Evolutionary conservation across 495 filamentous ascomycete species (phyloP).

Genomic region (Daldinia loculata): DNA sequence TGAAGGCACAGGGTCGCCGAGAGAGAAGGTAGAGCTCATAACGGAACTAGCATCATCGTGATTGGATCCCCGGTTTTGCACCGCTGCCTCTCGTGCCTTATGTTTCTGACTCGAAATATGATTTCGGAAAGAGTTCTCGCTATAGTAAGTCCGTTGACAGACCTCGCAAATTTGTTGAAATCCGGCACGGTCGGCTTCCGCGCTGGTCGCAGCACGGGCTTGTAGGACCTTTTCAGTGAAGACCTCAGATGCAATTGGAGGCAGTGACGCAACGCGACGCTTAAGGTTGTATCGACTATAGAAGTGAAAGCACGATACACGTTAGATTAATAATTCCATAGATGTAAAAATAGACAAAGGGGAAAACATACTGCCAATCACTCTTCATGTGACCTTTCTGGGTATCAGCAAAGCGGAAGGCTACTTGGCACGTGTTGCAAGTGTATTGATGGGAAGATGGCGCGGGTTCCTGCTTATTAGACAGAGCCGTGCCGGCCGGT

Average conservation of each 20-base stretch:
- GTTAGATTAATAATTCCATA: conserved; percentile 17
- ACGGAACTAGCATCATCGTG: conserved; percentile 84
- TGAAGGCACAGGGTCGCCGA: conserved; percentile 78
- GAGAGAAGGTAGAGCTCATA: conserved; percentile 88
- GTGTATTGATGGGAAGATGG: conserved; percentile 83
- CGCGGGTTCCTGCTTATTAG: conserved; percentile 47
- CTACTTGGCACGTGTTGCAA: conserved; percentile 97
- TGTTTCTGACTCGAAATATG: conserved; percentile 94
- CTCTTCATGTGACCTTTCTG: conserved; percentile 95
- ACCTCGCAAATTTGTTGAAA: conserved; percentile 84
- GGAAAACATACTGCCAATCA: conserved; percentile 90
- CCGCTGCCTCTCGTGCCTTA: conserved; percentile 66
- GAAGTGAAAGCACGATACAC: conserved; percentile 13
- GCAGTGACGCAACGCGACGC: conserved; percentile 88
- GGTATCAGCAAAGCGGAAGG: conserved; percentile 91
- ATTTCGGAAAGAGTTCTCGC: conserved; percentile 93
- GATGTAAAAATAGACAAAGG: conserved; percentile 7
- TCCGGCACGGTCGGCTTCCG: conserved; percentile 86
- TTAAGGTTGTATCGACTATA: conserved; percentile 94
- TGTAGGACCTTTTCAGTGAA: conserved; percentile 98
- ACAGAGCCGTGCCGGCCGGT: conserved; percentile 43
- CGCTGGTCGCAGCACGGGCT: conserved; percentile 81
- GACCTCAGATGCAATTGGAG: conserved; percentile 88
- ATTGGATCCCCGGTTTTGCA: conserved; percentile 44
- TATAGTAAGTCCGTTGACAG: conserved; percentile 93